Conservation (phyloP, 2,329 filamentous ascomycete species). For the Penicillium sp. region DNA sequence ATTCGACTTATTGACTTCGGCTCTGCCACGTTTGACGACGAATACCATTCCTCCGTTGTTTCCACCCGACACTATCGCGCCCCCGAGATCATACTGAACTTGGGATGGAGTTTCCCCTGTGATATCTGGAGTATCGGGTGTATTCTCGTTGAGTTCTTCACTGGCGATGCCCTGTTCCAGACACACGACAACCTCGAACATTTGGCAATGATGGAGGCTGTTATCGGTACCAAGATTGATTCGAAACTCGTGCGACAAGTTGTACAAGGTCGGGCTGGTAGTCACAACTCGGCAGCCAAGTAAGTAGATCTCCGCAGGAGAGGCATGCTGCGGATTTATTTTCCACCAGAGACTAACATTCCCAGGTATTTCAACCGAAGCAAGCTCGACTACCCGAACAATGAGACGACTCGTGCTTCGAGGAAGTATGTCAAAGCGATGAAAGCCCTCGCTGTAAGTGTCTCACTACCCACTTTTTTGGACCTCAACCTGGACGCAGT, state of each 20-base stretch:
- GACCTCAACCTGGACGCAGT: neutral
- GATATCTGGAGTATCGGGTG: slow-evolving; percentile 73
- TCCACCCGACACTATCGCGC: slow-evolving; percentile 70
- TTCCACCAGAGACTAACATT: slow-evolving; percentile 33
- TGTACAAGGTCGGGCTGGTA: slow-evolving; percentile 51
- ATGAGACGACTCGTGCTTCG: slow-evolving; percentile 65
- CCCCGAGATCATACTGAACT: slow-evolving; percentile 69
- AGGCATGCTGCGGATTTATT: no score
- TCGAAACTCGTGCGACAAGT: slow-evolving; percentile 59
- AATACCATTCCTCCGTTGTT: slow-evolving; percentile 70
- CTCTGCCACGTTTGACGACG: slow-evolving; percentile 69
- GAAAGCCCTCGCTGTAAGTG: slow-evolving; percentile 63
- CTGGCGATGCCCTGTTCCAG: slow-evolving; percentile 69
- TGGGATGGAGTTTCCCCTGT: slow-evolving; percentile 70
- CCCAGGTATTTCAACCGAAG: slow-evolving; percentile 59
- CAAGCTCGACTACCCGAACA: slow-evolving; percentile 66
- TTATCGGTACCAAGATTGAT: slow-evolving; percentile 62
- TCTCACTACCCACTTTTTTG: neutral
- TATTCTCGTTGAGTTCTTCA: slow-evolving; percentile 71
- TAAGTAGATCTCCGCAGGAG: slow-evolving; percentile 45
- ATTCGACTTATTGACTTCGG: slow-evolving; percentile 71
- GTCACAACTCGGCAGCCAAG: slow-evolving; percentile 60
- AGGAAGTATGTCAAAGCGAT: slow-evolving; percentile 71
- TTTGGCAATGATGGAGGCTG: slow-evolving; percentile 71
- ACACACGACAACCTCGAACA: slow-evolving; percentile 71